Conservation (phyloP, 2,329 filamentous ascomycete species). For the Exophiala calicioides region DNA sequence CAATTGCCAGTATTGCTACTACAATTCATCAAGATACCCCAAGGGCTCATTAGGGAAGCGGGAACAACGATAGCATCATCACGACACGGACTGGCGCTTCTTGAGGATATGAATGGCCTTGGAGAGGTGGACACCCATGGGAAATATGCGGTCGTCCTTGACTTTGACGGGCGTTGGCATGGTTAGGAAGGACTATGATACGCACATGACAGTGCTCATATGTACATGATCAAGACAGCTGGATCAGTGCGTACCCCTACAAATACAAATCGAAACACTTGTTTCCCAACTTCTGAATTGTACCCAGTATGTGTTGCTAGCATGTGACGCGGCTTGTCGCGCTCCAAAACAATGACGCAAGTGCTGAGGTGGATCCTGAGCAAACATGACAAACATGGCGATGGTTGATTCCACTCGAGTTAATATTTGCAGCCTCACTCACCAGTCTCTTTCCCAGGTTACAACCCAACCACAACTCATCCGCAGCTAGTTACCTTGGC, state of each 20-base stretch:
- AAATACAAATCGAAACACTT: neutral
- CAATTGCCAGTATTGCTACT: constrained; percentile 11
- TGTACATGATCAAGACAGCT: too few relatives aligned
- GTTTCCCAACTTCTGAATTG: neutral
- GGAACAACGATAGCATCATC: constrained; percentile 18
- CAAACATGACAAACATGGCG: constrained; percentile 20
- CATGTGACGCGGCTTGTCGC: constrained; percentile 19
- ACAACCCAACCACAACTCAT: too few relatives aligned
- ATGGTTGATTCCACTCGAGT: neutral
- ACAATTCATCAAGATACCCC: constrained; percentile 29
- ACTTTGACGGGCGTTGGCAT: constrained; percentile 8
- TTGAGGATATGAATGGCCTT: constrained; percentile 66
- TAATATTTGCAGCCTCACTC: neutral
- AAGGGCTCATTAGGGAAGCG: constrained; percentile 33
- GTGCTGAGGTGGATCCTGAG: constrained; percentile 4
- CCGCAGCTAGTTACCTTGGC: too few relatives aligned
- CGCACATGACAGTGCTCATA: too few relatives aligned
- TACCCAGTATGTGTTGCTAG: constrained; percentile 19
- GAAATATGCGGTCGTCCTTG: constrained; percentile 2
- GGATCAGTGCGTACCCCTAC: too few relatives aligned
- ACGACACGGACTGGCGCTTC: constrained; percentile 27
- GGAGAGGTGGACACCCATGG: constrained; percentile 14
- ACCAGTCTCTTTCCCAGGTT: too few relatives aligned
- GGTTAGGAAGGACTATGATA: too few relatives aligned
- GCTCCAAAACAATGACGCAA: constrained; percentile 22